Base-by-base conservation (phyloP, 2,329 filamentous ascomycete genomes). In the Pseudogymnoascus sp. region DNA sequence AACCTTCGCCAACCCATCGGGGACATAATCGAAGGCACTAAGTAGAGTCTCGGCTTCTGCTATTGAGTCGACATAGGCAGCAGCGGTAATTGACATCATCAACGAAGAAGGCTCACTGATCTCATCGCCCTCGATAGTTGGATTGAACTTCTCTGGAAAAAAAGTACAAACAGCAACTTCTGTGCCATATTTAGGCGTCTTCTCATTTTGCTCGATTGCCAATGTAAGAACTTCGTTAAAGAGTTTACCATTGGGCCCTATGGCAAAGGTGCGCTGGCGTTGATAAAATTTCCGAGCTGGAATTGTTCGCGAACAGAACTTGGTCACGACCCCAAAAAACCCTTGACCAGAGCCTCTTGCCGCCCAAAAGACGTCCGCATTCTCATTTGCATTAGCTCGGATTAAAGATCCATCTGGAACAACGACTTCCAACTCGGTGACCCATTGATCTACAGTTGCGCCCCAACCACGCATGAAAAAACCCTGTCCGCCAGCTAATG, bases 351-450 rank as follows among this genome's bases (percentile, higher is more conserved):
- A 72, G 5, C 75, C 75, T 53, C 70, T 66, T 37, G 75, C 71
- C 1, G 70, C 75, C 75, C 75, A 76, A 64, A 73, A 76, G 8
- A 76, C 69, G 59, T 76, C 75, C 3, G 65, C 64, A 19, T 75
- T 59, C 28, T 72, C 64, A 3, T 63, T 70, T 16, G 63, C 59
- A 8, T 68, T 72, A 16, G 71, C 70, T 12, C 63, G 61, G 8
- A 33, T 33, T 10, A 33, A 33, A 33, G 31, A 33, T 33, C 31
- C 31, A 33, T 33, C 31, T 33, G 31, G 31, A 33, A 33, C 31
- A 33, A 33, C 31, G 31, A 33, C 31, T 33, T 33, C 31, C 3
- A 33, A 10, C 31, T 11, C 31, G 11, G 31, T 33, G 31, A 33
- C 31, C 31, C 31, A 33, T 33, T 33, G 31, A 33, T 33, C 31